A percentile compares a stretch with the other conserved stretches of the same genome.
phyloP scores from a whole-genome alignment of 306 rosid species.

The Cyamopsis tetragonoloba region DNA sequence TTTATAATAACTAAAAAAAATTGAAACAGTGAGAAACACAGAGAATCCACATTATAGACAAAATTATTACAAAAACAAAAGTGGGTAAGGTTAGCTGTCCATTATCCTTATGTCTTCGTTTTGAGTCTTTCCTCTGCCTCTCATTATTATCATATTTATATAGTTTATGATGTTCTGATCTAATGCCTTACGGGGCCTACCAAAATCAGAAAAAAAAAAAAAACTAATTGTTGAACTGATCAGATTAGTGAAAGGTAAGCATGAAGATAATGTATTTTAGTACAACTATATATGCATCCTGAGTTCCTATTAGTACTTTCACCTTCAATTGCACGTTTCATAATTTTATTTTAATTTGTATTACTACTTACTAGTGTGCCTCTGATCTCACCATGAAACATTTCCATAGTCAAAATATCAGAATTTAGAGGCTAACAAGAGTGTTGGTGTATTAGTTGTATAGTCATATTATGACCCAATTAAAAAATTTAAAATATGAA shows the following conservation, averaged over 20 bases:
- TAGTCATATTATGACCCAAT: too few species aligned
- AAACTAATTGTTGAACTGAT: background rate
- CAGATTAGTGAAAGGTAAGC: slow-evolving; percentile 19
- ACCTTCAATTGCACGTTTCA: slow-evolving; percentile 11
- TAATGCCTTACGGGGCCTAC: slow-evolving; percentile 30
- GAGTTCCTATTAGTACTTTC: background rate
- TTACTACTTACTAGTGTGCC: background rate
- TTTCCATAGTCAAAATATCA: background rate
- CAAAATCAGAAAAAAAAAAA: too few species aligned
- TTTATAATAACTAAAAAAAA: background rate
- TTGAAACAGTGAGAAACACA: background rate
- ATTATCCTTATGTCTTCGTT: background rate
- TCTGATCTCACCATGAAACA: background rate
- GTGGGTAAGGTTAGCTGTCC: slow-evolving; percentile 26
- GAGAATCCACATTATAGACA: slow-evolving; percentile 35
- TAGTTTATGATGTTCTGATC: slow-evolving; percentile 12
- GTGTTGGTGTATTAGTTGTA: too few species aligned
- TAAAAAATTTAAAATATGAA: too few species aligned
- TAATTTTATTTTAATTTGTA: too few species aligned
- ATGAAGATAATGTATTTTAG: slow-evolving; percentile 39
- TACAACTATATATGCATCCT: slow-evolving; percentile 20
- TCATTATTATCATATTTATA: slow-evolving; percentile 10
- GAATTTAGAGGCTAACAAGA: too few species aligned
- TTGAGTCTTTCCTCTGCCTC: background rate
- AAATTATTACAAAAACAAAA: slow-evolving; percentile 14